These are phyloP conservation scores for Danielia oregonensis DNA, from an alignment of 805 yeast genomes.

Conservation along the genomic window DNA sequence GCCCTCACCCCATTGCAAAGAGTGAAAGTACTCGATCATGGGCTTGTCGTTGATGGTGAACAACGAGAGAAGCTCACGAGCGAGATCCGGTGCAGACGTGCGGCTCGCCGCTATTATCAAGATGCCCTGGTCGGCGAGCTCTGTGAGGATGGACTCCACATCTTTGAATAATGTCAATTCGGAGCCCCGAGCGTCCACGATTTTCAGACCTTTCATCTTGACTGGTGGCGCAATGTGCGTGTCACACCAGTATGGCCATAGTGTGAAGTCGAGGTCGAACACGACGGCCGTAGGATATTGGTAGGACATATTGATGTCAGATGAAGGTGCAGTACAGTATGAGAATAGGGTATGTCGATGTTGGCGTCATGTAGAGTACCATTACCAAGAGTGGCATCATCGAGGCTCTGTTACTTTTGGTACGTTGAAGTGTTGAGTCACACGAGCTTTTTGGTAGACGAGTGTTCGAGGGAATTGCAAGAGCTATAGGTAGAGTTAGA, in stretches of 20 bases:
- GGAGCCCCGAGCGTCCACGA: constrained; percentile 54
- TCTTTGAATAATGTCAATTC: constrained; percentile 60
- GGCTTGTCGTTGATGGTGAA: constrained; percentile 54
- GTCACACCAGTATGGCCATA: constrained; percentile 86
- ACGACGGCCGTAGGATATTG: constrained; percentile 49
- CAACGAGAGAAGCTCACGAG: constrained; percentile 54
- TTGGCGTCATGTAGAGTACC: no score
- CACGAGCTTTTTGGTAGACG: no score
- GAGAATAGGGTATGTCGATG: no score
- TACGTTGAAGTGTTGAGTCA: no score
- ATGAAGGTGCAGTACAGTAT: no score
- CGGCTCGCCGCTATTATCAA: constrained; percentile 70
- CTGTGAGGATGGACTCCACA: constrained; percentile 59
- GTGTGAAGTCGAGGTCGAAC: constrained; percentile 71
- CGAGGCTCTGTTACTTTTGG: no score
- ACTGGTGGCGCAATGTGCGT: constrained; percentile 61
- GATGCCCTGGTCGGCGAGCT: constrained; percentile 46
- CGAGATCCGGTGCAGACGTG: constrained; percentile 77
- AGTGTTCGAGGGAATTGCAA: no score
- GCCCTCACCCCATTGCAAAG: constrained; percentile 67
- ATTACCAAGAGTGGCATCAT: no score
- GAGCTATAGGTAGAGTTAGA: no score
- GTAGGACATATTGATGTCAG: no score
- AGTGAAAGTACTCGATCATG: constrained; percentile 50
- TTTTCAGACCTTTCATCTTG: constrained; percentile 19